A percentile compares a stretch with the other conserved stretches of the same genome.
Conservation (phyloP, 345 rosid species). For the Moringa oleifera region DNA sequence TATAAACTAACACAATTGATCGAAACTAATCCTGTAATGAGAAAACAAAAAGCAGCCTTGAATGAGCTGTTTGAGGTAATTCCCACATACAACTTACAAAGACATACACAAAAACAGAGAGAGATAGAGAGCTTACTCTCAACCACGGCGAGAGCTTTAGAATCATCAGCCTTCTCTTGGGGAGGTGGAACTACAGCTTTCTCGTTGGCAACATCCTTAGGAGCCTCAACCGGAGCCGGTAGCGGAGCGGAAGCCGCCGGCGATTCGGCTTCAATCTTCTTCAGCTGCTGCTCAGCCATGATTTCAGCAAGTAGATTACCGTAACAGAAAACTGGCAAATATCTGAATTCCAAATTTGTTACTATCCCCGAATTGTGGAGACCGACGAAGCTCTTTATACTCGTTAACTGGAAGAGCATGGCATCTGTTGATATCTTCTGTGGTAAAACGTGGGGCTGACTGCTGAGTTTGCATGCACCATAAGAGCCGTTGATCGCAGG, state of each 20-base stretch:
- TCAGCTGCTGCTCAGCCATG: constrained; percentile 63
- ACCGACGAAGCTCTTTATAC: constrained; percentile 5
- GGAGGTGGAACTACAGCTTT: constrained; percentile 24
- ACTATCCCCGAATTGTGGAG: constrained; percentile 12
- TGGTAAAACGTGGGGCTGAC: not conserved
- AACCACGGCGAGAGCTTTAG: constrained; percentile 51
- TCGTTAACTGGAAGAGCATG: constrained; percentile 1
- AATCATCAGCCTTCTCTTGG: constrained; percentile 33
- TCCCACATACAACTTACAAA: not conserved
- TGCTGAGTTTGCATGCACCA: not conserved
- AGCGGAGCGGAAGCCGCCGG: constrained; percentile 25
- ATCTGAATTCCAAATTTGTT: constrained; percentile 10
- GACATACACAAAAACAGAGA: not conserved
- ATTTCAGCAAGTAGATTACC: not conserved
- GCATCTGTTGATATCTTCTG: no score
- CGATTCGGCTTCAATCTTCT: constrained; percentile 26
- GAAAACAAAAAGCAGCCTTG: not conserved
- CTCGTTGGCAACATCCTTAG: constrained; percentile 27
- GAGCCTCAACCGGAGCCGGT: constrained; percentile 23
- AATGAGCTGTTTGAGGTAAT: not conserved
- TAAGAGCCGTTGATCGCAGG: not conserved
- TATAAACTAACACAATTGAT: no score
- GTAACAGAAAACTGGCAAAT: not conserved
- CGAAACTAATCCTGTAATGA: not conserved
- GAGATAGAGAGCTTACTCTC: constrained; percentile 45